A percentile compares a stretch with the other conserved stretches of the same genome.
These are phyloP conservation scores for Dendrobium huoshanense DNA, from an alignment of 106 monocot species.

Conservation along the genomic window DNA sequence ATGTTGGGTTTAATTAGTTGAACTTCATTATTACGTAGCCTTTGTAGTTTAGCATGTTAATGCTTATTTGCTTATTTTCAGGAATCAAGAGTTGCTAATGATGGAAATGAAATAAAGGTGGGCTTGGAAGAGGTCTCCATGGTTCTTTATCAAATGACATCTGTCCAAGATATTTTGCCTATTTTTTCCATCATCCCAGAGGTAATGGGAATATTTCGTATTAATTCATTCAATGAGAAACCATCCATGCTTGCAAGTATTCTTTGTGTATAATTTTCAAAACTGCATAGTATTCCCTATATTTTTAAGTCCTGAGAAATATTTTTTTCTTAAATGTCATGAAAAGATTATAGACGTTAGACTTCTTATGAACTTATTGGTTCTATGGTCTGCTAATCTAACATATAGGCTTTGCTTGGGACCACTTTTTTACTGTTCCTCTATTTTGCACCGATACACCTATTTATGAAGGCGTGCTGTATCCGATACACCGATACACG, in stretches of 20 bases:
- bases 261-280: neutral
- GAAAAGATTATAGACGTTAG: too few species aligned
- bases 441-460: too few species aligned
- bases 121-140: constrained; percentile 43
- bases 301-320: neutral
- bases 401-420: too few species aligned
- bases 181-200: constrained; percentile 63
- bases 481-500: too few species aligned
- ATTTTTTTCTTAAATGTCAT: neutral
- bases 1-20: neutral
- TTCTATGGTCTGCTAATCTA: too few species aligned
- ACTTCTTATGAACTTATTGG: too few species aligned
- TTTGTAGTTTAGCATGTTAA: neutral
- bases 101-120: constrained; percentile 13
- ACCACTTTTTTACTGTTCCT: too few species aligned
- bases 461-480: too few species aligned
- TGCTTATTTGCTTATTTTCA: constrained; percentile 19
- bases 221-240: neutral
- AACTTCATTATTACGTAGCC: neutral
- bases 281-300: neutral
- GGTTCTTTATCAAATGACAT: constrained; percentile 50
- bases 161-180: constrained; percentile 44
- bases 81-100: constrained; percentile 22
- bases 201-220: constrained; percentile 24
- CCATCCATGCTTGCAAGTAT: neutral